These are phyloP conservation scores for Raphanus raphanistrum DNA, from an alignment of 345 rosid species.

Conservation along the genomic window DNA sequence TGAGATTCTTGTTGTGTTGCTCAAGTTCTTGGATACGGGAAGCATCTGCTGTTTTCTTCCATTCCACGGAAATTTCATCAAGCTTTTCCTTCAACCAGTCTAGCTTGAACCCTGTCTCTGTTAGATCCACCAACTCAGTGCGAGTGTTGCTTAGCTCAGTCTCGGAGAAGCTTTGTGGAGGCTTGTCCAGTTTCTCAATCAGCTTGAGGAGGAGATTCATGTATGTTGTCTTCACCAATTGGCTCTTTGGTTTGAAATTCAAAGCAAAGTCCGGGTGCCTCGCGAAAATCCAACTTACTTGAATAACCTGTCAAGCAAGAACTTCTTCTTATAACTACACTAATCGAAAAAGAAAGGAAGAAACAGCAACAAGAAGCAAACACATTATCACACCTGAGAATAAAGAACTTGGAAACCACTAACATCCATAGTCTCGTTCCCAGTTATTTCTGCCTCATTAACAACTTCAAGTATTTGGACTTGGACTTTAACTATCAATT, in stretches of 20 bases:
- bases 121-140: background rate
- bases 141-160: background rate
- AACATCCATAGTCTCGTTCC: background rate
- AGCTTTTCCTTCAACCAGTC: conserved; percentile 3
- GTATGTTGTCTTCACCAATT: conserved; percentile 11
- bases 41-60: background rate
- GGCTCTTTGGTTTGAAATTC: background rate
- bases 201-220: conserved; percentile 2
- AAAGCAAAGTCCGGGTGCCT: background rate
- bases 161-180: background rate
- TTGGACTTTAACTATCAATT: background rate
- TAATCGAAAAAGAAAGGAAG: background rate
- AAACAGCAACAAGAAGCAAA: background rate
- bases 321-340: background rate
- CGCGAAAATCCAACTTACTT: background rate
- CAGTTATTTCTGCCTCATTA: background rate
- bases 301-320: background rate
- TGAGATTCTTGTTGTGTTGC: background rate
- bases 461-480: conserved; percentile 18
- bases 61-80: background rate
- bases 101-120: background rate
- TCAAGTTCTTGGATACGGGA: conserved; percentile 1
- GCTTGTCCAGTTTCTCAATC: background rate
- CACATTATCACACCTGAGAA: background rate
- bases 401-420: background rate